Base-by-base conservation (phyloP, 2,329 filamentous ascomycete genomes). In the Harringtonia lauricola region DNA sequence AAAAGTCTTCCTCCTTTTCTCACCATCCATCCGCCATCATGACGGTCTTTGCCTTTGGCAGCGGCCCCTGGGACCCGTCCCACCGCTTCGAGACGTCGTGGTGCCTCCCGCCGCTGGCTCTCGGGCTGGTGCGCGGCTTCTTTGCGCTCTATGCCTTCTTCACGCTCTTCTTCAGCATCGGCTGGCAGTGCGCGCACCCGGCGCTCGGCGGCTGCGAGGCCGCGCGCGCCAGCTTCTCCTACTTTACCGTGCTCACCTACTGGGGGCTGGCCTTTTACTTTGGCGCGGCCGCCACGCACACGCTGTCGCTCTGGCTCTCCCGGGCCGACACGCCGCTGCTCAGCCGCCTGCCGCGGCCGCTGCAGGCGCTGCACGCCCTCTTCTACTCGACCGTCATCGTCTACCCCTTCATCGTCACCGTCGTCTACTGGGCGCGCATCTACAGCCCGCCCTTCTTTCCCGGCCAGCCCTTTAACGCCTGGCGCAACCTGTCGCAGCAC, bases 221-320 rank as follows among this genome's bases (percentile, higher is more conserved):
- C 1, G 72, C 75, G 22, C 64, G 67, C 42, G 62, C 67, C 37
- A 72, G 71, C 37, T 92, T 94, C 66, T 86, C 80, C 54, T 94
- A 78, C 69, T 94, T 94, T 67, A 94, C 87, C 24, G 70, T 80
- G 55, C 67, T 92, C 46, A 86, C 83, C 10, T 92, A 82, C 70
- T 92, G 84, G 84, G 85, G 85, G 2, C 64, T 90, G 30, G 79
- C 75, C 21, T 90, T 89, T 64, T 94, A 94, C 68, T 81, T 82
- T 58, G 68, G 79, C 45, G 65, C 81, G 55, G 70, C 82, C 2
- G 70, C 81, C 17, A 49, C 76, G 17, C 86, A 94, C 65, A 87
- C 83, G 7, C 64, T 76, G 42, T 71, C 70, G 39, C 92, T 90
- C 64, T 71, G 70, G 39, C 92, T 90, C 64, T 72, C 74, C 13